phyloP scores from a whole-genome alignment of 225 moss, liverwort and hornwort genomes.

The Polytrichum commune region DNA sequence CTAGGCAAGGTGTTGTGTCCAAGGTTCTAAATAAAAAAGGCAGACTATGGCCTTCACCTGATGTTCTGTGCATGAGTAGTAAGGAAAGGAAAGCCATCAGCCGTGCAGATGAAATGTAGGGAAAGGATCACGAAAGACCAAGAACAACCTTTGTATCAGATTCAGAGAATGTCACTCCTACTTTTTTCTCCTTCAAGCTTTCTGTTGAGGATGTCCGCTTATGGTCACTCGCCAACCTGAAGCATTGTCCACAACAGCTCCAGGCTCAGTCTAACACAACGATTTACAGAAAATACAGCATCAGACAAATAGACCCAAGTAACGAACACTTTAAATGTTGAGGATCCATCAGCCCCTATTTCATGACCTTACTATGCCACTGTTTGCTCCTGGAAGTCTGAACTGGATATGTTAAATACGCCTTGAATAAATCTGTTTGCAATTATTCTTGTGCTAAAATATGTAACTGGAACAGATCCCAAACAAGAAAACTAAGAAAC shows the following conservation, averaged over 20 bases:
- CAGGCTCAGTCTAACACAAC: too few species aligned
- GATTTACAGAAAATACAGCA: background rate
- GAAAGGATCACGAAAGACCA: background rate
- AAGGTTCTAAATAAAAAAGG: background rate
- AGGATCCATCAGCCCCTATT: background rate
- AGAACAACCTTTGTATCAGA: conserved; percentile 2
- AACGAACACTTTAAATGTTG: background rate
- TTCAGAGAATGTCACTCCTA: conserved; percentile 13
- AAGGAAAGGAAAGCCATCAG: background rate
- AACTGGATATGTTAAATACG: too few species aligned
- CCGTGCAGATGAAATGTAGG: background rate
- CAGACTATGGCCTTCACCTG: too few species aligned
- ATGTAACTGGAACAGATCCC: too few species aligned
- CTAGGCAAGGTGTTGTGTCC: background rate
- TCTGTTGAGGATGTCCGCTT: conserved; percentile 16
- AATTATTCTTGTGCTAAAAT: too few species aligned
- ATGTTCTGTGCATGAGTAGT: background rate
- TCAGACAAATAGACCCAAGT: background rate
- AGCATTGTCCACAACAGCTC: too few species aligned
- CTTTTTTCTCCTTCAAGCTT: conserved; percentile 18
- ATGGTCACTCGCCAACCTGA: conserved; percentile 38
- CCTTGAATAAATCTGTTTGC: too few species aligned
- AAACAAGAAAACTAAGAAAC: too few species aligned
- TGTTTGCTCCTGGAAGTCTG: too few species aligned
- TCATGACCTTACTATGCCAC: too few species aligned